Evolutionary conservation across 2,329 filamentous ascomycete genomes (phyloP).

Genomic region (Fusarium torulosum): DNA sequence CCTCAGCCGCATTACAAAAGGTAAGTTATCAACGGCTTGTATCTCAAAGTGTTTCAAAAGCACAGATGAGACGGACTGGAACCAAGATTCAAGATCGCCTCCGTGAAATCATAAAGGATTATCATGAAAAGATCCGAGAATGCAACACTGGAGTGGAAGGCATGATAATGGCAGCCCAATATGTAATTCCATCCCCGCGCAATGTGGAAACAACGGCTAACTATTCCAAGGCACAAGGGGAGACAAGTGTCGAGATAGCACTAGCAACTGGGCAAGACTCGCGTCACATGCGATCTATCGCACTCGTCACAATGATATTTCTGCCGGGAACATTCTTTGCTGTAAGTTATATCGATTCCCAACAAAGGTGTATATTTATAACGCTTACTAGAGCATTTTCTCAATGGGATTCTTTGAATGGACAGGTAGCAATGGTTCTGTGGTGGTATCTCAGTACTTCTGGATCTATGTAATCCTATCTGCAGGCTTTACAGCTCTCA

Average conservation of each 20-base stretch:
- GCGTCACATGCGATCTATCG: constrained; percentile 24
- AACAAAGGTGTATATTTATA: neutral
- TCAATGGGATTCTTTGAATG: constrained; percentile 16
- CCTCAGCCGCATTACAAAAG: too few species aligned
- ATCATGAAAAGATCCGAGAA: constrained; percentile 18
- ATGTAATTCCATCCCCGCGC: neutral
- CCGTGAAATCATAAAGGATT: constrained; percentile 17
- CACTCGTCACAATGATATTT: constrained; percentile 28
- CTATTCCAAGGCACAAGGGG: constrained; percentile 4
- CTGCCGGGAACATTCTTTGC: constrained; percentile 27
- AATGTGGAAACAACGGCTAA: too few species aligned
- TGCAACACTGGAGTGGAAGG: constrained; percentile 21
- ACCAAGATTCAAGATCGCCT: constrained; percentile 3
- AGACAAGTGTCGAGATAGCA: constrained; percentile 28
- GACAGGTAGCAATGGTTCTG: too few species aligned
- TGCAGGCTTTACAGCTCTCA: too few species aligned
- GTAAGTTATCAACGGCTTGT: too few species aligned
- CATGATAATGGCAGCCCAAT: constrained; percentile 26
- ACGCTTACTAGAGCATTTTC: constrained; percentile 11
- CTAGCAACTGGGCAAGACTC: constrained; percentile 12
- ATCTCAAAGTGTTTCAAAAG: too few species aligned
- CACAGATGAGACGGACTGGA: neutral
- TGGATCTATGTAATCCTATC: too few species aligned
- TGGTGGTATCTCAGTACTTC: too few species aligned
- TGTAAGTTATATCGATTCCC: neutral